A percentile compares a stretch with the other conserved stretches of the same genome.
Evolutionary conservation across 129 eudicot species (phyloP).

Genomic region (Chrysanthemum seticuspe): DNA sequence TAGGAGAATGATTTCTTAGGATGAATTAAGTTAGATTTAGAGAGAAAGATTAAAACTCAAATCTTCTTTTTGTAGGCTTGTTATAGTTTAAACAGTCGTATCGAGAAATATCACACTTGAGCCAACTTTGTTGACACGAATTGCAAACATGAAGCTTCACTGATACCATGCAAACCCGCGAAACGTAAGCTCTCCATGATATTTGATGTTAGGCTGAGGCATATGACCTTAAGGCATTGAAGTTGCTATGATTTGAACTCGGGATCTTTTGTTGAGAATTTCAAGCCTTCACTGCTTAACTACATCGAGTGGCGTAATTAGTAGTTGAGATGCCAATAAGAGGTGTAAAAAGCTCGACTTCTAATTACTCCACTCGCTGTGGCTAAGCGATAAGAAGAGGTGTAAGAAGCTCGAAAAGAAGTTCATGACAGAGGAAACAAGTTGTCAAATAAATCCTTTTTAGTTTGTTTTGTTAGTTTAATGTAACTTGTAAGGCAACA

Average conservation of each 20-base stretch:
- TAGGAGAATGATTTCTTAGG: slow-evolving; percentile 3
- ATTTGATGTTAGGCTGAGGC: too few species aligned
- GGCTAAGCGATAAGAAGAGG: not conserved
- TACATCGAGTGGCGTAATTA: not conserved
- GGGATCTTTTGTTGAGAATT: too few species aligned
- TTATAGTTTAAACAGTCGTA: not conserved
- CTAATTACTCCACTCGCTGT: too few species aligned
- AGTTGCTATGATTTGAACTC: too few species aligned
- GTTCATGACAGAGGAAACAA: not conserved
- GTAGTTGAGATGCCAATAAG: not conserved
- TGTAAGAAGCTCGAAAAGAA: not conserved
- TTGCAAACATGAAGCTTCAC: too few species aligned
- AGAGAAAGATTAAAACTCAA: not conserved
- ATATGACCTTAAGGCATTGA: too few species aligned
- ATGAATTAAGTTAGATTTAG: slow-evolving; percentile 1
- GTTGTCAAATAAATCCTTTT: not conserved
- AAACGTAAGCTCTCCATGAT: too few species aligned
- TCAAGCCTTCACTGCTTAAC: too few species aligned
- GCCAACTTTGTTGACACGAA: too few species aligned
- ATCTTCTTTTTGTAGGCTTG: not conserved
- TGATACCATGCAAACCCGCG: too few species aligned
- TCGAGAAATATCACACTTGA: not conserved
- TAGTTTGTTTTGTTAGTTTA: not conserved
- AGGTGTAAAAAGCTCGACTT: not conserved
- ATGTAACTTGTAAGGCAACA: not conserved